Evolutionary conservation across 2,329 filamentous ascomycete species (phyloP).

Genomic region (Rhynchosporium graminicola): DNA sequence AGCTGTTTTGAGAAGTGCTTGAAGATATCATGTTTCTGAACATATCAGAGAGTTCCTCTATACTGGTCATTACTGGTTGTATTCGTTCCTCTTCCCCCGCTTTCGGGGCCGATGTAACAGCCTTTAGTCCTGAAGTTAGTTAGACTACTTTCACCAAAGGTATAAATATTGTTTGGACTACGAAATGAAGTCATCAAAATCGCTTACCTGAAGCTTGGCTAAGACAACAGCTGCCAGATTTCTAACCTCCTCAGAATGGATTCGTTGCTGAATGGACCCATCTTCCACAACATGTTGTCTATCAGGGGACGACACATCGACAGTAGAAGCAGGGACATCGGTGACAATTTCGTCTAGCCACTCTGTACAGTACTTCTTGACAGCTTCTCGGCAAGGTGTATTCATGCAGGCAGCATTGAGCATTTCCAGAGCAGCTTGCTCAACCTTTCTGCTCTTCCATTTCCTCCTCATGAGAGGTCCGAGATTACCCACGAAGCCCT

Average conservation of each 20-base stretch:
- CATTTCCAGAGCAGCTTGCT: conserved; percentile 83
- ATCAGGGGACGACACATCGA: conserved; percentile 31
- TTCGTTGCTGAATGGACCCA: conserved; percentile 38
- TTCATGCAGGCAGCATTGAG: conserved; percentile 91
- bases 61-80: conserved; percentile 57
- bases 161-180: conserved; percentile 24
- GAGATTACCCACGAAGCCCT: conserved; percentile 80
- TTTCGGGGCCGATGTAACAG: conserved; percentile 36
- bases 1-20: conserved; percentile 62
- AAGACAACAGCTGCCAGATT: conserved; percentile 73
- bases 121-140: conserved; percentile 42
- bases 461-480: conserved; percentile 75
- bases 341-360: conserved; percentile 87
- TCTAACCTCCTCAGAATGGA: conserved; percentile 61
- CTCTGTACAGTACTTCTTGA: conserved; percentile 79
- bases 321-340: conserved; percentile 62
- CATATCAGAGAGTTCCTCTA: conserved; percentile 64
- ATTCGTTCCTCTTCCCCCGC: conserved; percentile 43
- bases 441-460: conserved; percentile 82
- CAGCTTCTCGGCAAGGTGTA: conserved; percentile 75
- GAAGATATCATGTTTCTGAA: conserved; percentile 68
- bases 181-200: conserved; percentile 23
- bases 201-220: conserved; percentile 66
- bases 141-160: conserved; percentile 30
- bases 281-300: conserved; percentile 33